phyloP scores from a whole-genome alignment of 2,329 filamentous ascomycete genomes.

The Alternaria ethzedia region DNA sequence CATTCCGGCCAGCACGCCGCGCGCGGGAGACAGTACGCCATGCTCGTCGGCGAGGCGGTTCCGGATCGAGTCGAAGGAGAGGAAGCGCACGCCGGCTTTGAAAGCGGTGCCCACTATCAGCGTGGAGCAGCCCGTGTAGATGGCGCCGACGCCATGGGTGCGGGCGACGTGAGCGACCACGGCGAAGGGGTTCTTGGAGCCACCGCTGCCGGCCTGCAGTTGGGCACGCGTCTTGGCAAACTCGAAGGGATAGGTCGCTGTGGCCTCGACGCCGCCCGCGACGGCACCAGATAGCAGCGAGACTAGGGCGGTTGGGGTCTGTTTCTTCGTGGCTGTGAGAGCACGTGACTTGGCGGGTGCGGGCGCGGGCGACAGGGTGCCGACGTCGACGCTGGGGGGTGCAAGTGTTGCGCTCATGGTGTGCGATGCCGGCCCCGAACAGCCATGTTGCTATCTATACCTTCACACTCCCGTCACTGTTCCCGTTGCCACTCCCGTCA shows the following conservation, averaged over 20 bases:
- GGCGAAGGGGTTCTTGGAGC: conserved; percentile 28
- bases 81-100: conserved; percentile 42
- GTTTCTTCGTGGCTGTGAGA: background rate
- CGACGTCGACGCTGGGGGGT: background rate
- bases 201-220: conserved; percentile 18
- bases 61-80: conserved; percentile 40
- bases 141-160: conserved; percentile 30
- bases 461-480: background rate
- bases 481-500: background rate
- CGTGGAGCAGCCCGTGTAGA: conserved; percentile 42
- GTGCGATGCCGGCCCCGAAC: background rate
- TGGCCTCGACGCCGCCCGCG: conserved; percentile 61
- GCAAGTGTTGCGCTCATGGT: background rate
- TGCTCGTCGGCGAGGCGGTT: conserved; percentile 31
- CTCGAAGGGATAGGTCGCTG: conserved; percentile 52
- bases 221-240: conserved; percentile 45
- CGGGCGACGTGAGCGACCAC: conserved; percentile 25
- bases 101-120: conserved; percentile 38
- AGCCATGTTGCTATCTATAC: background rate
- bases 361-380: background rate
- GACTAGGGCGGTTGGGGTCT: conserved; percentile 11
- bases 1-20: conserved; percentile 37
- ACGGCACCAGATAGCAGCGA: conserved; percentile 59
- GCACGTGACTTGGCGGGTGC: background rate
- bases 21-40: conserved; percentile 31